A percentile compares a stretch with the other conserved stretches of the same genome.
Evolutionary conservation across 768 basidiomycete genomes (phyloP).

Genomic region (Mycena crocata): DNA sequence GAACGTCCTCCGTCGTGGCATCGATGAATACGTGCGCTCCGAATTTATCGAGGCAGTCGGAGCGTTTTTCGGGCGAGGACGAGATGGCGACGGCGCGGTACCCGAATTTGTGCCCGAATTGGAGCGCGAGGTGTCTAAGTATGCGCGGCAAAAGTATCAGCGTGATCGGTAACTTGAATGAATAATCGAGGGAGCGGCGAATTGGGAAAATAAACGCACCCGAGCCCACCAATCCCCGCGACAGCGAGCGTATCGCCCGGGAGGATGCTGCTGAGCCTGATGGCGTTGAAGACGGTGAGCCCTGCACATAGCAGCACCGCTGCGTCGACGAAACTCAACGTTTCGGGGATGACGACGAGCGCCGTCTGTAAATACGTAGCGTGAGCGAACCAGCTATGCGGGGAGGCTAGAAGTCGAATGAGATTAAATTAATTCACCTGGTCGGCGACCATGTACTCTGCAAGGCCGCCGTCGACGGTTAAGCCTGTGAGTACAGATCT

Average conservation of each 20-base stretch:
- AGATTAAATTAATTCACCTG: constrained; percentile 12
- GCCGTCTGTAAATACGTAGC: constrained; percentile 33
- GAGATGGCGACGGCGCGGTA: constrained; percentile 50
- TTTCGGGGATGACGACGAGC: constrained; percentile 36
- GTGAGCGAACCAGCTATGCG: no score
- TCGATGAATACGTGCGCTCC: constrained; percentile 54
- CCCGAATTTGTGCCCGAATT: constrained; percentile 50
- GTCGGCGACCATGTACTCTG: constrained; percentile 40
- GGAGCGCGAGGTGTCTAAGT: constrained; percentile 49
- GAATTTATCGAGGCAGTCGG: constrained; percentile 44
- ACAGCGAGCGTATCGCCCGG: constrained; percentile 51
- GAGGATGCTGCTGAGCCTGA: constrained; percentile 42
- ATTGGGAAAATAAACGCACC: background rate
- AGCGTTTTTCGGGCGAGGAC: constrained; percentile 41
- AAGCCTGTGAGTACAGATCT: constrained; percentile 39
- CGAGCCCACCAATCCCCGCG: constrained; percentile 47
- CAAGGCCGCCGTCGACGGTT: constrained; percentile 41
- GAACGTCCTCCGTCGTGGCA: constrained; percentile 41
- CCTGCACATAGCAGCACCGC: constrained; percentile 49
- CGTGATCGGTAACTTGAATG: no score
- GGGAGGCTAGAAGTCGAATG: no score
- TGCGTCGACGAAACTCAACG: constrained; percentile 39
- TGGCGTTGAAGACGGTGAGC: constrained; percentile 51
- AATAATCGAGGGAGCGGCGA: background rate
- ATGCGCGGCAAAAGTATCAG: no score